phyloP scores from a whole-genome alignment of 768 basidiomycete genomes.

The Heimioporus sp. region DNA sequence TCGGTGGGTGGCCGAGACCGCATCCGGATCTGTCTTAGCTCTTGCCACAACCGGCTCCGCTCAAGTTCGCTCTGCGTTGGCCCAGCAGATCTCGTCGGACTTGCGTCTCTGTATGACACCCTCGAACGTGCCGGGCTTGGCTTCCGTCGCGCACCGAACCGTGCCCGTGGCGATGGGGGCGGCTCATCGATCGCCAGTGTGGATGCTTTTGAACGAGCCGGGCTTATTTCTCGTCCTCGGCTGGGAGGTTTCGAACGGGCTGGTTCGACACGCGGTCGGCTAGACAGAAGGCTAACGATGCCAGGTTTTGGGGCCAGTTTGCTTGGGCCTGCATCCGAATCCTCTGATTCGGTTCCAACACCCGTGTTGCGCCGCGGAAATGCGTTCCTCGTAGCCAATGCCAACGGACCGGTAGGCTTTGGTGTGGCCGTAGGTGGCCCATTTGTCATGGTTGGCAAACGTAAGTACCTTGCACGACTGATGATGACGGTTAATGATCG shows the following conservation, averaged over 20 bases:
- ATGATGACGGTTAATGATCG: slow-evolving; percentile 23
- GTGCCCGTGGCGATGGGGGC: slow-evolving; percentile 31
- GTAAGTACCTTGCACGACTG: slow-evolving; percentile 81
- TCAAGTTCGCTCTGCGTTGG: slow-evolving; percentile 36
- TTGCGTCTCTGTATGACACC: slow-evolving; percentile 26
- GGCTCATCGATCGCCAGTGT: slow-evolving; percentile 19
- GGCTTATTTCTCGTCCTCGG: slow-evolving; percentile 32
- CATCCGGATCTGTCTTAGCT: slow-evolving; percentile 49
- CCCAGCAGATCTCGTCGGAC: slow-evolving; percentile 25
- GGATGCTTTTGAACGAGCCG: slow-evolving; percentile 29
- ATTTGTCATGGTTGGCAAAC: slow-evolving; percentile 58
- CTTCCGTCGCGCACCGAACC: slow-evolving; percentile 36
- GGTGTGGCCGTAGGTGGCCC: slow-evolving; percentile 31
- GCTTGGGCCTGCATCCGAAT: slow-evolving; percentile 28
- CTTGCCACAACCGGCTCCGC: slow-evolving; percentile 53
- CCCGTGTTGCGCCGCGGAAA: slow-evolving; percentile 28
- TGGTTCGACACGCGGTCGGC: slow-evolving; percentile 27
- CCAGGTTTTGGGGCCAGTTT: slow-evolving; percentile 29
- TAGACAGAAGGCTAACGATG: slow-evolving; percentile 40
- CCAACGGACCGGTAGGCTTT: slow-evolving; percentile 27
- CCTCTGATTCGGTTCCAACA: slow-evolving; percentile 31
- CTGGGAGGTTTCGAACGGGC: slow-evolving; percentile 25
- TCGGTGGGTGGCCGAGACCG: slow-evolving; percentile 47
- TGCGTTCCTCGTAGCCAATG: slow-evolving; percentile 26
- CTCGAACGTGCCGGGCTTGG: slow-evolving; percentile 39